Evolutionary conservation across 1,139 yeast species (phyloP), one percentile per base, ranked within the genome.

Genomic region (Geotrichum carabidarum): DNA sequence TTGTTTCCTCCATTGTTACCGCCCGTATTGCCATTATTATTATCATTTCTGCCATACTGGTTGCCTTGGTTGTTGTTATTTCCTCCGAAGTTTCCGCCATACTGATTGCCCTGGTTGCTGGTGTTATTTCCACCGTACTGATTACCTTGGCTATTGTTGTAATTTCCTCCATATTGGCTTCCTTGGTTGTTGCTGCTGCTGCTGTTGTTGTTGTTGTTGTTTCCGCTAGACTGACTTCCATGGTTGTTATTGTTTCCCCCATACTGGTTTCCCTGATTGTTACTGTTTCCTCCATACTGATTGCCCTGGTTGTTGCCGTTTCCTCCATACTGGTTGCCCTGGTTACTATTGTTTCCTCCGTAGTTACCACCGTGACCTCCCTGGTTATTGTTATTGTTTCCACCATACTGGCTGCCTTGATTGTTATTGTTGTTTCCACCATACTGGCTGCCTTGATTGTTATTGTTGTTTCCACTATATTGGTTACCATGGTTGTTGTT

Each of bases 341-440:
- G 5, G 48, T 36, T n/a, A n/a, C 31, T 40, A 14, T 47, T 43
- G 35, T 43, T 17, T 7, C 50, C 41, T 14, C 42, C 41, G 37
- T 44, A 22, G 38, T 31, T 31, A 36, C 35, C 22, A n/a, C 35
- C 22, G 9, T 35, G n/a, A 2, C 46, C 44, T 1, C 49, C 48
- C 27, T 42, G 9, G 35, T 44, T 48, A 36, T 31, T 18, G 17
- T 42, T 34, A 30, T 53, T 43, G n/a, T 42, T 42, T 18, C 44
- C 34, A 27, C 44, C 44, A 37, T 37, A 37, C 5, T 22, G 27
- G 27, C 6, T 34, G 3, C 14, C 12, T 11, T 34, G 12, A 7
- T 34, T 34, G 14, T 38, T 15, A 17, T 38, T 38, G 11, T 27
- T 30, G 42, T 37, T n/a, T 18, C 32, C 32, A 8, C 44, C 44